Conservation (phyloP, 2,329 filamentous ascomycete genomes). For the Fusarium buharicum region DNA sequence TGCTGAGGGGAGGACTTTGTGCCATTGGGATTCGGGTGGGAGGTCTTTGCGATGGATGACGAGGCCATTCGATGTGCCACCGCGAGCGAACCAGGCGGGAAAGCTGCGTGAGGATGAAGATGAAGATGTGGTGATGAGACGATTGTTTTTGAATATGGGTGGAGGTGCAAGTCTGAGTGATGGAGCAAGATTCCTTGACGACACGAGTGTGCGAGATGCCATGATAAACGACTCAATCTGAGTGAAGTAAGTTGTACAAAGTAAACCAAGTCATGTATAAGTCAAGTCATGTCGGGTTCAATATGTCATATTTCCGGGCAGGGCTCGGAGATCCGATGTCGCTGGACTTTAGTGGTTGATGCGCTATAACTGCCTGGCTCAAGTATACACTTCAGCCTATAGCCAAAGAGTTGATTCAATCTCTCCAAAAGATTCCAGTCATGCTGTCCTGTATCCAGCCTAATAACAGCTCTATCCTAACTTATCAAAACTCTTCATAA, state of each 20-base stretch:
- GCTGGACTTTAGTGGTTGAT: constrained; percentile 14
- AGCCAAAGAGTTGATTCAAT: not conserved
- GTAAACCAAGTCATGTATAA: not conserved
- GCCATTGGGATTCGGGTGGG: constrained; percentile 51
- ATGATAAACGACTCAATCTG: not conserved
- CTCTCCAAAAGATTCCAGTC: not conserved
- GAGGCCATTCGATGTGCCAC: constrained; percentile 75
- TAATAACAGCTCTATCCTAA: not conserved
- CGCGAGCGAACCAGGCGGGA: constrained; percentile 61
- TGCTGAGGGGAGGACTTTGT: constrained; percentile 64
- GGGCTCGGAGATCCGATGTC: constrained; percentile 22
- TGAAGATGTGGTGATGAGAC: constrained; percentile 8
- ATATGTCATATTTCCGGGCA: not conserved
- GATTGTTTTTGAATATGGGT: not conserved
- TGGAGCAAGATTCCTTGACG: constrained; percentile 8
- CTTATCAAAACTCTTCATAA: not conserved
- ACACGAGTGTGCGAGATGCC: not conserved
- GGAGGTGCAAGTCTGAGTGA: not conserved
- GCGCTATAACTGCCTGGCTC: constrained; percentile 9
- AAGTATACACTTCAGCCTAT: not conserved
- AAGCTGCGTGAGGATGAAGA: constrained; percentile 44
- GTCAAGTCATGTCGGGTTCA: not conserved
- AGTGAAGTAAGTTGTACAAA: too few species aligned
- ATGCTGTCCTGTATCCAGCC: not conserved
- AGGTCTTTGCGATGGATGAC: constrained; percentile 57